A percentile compares a stretch with the other conserved stretches of the same genome.
phyloP scores from a whole-genome alignment of 805 yeast genomes.

The Candida ascalaphidarum region DNA sequence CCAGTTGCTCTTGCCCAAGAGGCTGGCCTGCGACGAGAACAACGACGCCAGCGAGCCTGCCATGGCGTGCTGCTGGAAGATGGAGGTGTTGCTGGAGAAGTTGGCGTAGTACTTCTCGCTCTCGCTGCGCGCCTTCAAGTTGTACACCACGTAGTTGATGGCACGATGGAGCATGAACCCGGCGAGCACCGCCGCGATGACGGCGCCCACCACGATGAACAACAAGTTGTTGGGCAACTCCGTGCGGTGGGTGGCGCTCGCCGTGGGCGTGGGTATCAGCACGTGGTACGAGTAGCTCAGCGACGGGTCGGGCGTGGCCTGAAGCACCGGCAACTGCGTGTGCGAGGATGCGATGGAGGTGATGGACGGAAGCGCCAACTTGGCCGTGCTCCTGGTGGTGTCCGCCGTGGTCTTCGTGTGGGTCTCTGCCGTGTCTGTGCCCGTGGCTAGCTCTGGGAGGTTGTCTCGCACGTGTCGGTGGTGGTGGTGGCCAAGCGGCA shows the following conservation, averaged over 20 bases:
- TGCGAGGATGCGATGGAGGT: no score
- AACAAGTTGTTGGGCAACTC: constrained; percentile 27
- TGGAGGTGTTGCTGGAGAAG: constrained; percentile 1
- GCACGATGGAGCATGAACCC: constrained; percentile 12
- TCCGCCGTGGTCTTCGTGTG: no score
- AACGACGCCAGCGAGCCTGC: neutral
- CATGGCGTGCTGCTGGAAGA: neutral
- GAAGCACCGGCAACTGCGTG: no score
- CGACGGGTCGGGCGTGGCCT: no score
- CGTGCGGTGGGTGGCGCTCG: constrained; percentile 8
- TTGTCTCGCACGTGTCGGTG: no score
- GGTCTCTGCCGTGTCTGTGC: neutral
- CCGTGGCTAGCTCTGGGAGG: neutral
- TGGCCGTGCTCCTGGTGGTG: no score
- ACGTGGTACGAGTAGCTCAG: constrained; percentile 6
- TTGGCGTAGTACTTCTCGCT: constrained; percentile 21
- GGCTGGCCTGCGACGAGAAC: no score
- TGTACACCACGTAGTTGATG: constrained; percentile 5
- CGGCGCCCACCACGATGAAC: constrained; percentile 34
- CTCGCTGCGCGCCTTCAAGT: constrained; percentile 17
- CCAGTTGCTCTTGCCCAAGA: neutral
- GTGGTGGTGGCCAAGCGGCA: no score
- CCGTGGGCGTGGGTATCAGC: constrained; percentile 4
- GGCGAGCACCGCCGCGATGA: constrained; percentile 15
- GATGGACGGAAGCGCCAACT: no score